These are phyloP conservation scores for Emericellopsis cladophorae DNA, from an alignment of 2,329 filamentous ascomycete genomes.

Conservation along the genomic window DNA sequence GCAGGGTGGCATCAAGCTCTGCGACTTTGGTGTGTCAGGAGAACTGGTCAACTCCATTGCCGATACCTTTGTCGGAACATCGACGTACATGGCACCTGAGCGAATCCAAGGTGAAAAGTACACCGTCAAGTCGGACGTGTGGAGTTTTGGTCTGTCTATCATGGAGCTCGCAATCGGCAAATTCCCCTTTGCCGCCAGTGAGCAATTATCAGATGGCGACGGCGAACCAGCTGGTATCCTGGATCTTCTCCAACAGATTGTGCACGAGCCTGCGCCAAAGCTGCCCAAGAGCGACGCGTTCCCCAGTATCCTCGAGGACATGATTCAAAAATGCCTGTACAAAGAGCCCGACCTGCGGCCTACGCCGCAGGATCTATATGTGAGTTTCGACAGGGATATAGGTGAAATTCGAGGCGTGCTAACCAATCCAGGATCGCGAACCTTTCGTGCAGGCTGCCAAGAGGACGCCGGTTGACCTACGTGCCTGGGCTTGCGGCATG, in stretches of 20 bases:
- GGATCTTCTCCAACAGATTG: slow-evolving; percentile 92
- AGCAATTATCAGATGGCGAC: slow-evolving; percentile 58
- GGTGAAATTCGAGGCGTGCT: neutral
- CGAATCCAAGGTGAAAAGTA: slow-evolving; percentile 95
- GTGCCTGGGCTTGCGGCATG: slow-evolving; percentile 85
- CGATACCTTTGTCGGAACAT: slow-evolving; percentile 95
- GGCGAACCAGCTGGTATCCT: slow-evolving; percentile 87
- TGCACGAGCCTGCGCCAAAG: slow-evolving; percentile 86
- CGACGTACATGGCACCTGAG: slow-evolving; percentile 98
- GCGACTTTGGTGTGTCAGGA: slow-evolving; percentile 97
- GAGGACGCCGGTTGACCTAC: slow-evolving; percentile 84
- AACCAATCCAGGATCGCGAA: slow-evolving; percentile 61
- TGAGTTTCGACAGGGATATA: slow-evolving; percentile 30
- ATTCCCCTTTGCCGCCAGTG: slow-evolving; percentile 79
- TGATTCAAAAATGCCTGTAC: slow-evolving; percentile 89
- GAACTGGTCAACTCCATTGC: slow-evolving; percentile 97
- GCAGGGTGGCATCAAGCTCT: slow-evolving; percentile 86
- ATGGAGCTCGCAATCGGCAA: slow-evolving; percentile 98
- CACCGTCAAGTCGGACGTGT: slow-evolving; percentile 96
- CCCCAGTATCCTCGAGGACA: slow-evolving; percentile 86
- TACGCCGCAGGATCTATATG: slow-evolving; percentile 86
- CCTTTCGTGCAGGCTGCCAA: slow-evolving; percentile 94
- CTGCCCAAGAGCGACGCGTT: slow-evolving; percentile 97
- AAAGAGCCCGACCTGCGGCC: slow-evolving; percentile 83
- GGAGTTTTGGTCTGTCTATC: slow-evolving; percentile 89